Evolutionary conservation across 306 rosid species (phyloP), one percentile per base, ranked within the genome.

Genomic region (apple (Malus domestica)): DNA sequence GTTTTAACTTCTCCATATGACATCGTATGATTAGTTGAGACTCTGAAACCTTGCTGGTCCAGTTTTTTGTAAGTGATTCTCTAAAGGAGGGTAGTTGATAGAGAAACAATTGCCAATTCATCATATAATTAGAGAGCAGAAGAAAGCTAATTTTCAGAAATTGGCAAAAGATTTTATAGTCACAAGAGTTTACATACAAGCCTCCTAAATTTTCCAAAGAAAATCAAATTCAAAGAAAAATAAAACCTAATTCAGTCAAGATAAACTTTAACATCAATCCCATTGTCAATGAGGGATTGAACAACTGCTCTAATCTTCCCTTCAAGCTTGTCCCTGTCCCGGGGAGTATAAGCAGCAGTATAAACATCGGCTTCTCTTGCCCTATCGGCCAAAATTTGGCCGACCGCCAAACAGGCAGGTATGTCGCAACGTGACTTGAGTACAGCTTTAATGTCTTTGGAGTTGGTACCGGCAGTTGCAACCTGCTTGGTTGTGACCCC

Each of bases 281-380:
- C 98, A 83, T 83, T 90, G 74, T 95, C 98, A 60, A 95, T 90
- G 51, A 95, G 94, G 58, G 97, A 95, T 79, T 95, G 98, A 74
- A 95, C 97, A 30, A 95, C 95, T 29, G 98, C 98, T 80, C 98
- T 90, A 70, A 92, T 90, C 87, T 95, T 95, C 73, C 98, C 98
- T 84, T 95, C 98, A 83, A 95, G 88, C 80, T 85, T 92, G 87
- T 95, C 97, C 77, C 96, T 86, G 1, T 95, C 98, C 78, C 98
- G 84, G 20, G 97, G 97, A 42, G 97, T 95, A 70, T 89, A 92
- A 38, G 86, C 82, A 42, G 93, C 92, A 7, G 97, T 92, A 71
- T 86, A 95, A 64, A 90, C 96, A 85, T 92, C 98, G 51, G 97
- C 96, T 81, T 95, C 98, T 83, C 89, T 89, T 49, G 97, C 96